Percentiles rank a stretch among this genome's conserved stretches.
Evolutionary conservation across 805 yeast species (phyloP).

Genomic region (Komagataella pseudopastoris): DNA sequence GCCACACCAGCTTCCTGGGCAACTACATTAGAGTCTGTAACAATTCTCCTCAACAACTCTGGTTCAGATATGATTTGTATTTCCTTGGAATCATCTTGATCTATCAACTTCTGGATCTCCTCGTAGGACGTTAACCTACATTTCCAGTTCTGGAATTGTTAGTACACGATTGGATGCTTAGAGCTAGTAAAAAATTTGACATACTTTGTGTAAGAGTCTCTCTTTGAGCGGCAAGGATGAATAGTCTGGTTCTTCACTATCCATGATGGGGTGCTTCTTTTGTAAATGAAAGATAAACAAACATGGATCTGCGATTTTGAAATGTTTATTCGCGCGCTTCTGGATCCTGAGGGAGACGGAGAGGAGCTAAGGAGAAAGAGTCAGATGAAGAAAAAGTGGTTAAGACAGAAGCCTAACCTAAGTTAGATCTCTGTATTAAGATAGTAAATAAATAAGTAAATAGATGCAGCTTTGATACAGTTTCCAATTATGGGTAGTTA

Average conservation of each 20-base stretch:
- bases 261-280: slow-evolving; percentile 4
- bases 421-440: not conserved
- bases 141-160: slow-evolving; percentile 49
- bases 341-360: too few relatives aligned
- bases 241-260: slow-evolving; percentile 42
- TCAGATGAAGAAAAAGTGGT: too few relatives aligned
- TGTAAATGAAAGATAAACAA: not conserved
- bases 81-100: slow-evolving; percentile 30
- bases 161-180: slow-evolving; percentile 6
- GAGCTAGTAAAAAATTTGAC: slow-evolving; percentile 8
- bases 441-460: not conserved
- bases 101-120: slow-evolving; percentile 31
- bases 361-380: too few relatives aligned
- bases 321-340: not conserved
- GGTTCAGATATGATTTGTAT: slow-evolving; percentile 31
- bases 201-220: slow-evolving; percentile 47
- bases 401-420: not conserved
- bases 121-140: slow-evolving; percentile 73
- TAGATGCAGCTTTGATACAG: not conserved
- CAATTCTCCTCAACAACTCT: slow-evolving; percentile 40
- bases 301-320: not conserved
- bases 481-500: slow-evolving; percentile 3
- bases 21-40: slow-evolving; percentile 74
- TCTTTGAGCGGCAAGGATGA: slow-evolving; percentile 52
- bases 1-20: slow-evolving; percentile 78